Conservation (phyloP, 768 basidiomycete species). For the Boletus tomentosulus region DNA sequence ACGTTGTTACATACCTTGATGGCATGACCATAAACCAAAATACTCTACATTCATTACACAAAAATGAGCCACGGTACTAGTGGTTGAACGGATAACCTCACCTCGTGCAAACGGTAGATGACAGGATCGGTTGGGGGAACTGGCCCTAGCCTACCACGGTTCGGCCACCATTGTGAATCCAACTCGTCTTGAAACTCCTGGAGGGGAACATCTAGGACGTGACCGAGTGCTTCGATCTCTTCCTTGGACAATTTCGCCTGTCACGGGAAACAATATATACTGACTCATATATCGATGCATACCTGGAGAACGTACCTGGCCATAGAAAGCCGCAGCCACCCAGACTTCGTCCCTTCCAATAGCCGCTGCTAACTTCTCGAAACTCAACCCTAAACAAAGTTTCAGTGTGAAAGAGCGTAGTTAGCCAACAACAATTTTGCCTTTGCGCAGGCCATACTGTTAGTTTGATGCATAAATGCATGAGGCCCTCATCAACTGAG, state of each 20-base stretch:
- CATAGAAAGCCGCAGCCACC: constrained; percentile 80
- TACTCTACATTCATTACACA: constrained; percentile 38
- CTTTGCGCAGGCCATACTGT: too few relatives aligned
- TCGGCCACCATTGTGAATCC: constrained; percentile 71
- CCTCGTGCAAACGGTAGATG: constrained; percentile 80
- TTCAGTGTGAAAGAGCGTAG: not conserved
- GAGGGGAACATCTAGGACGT: constrained; percentile 47
- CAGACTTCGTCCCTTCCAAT: constrained; percentile 76
- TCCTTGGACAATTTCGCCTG: constrained; percentile 67
- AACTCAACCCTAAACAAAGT: constrained; percentile 50
- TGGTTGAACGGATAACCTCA: constrained; percentile 21
- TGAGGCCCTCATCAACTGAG: too few relatives aligned
- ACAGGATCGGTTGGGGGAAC: constrained; percentile 75
- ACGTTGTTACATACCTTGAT: constrained; percentile 54
- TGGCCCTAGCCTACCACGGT: constrained; percentile 56
- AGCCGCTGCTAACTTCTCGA: constrained; percentile 61
- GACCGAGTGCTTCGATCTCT: constrained; percentile 52
- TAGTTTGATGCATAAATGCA: too few relatives aligned
- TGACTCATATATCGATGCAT: not conserved
- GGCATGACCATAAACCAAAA: constrained; percentile 73
- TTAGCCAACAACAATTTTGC: constrained; percentile 26
- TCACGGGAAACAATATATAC: not conserved
- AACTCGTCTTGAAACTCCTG: constrained; percentile 40
- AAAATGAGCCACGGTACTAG: not conserved
- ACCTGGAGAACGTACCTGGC: constrained; percentile 47